These are phyloP conservation scores for Leucoagaricus sp. DNA, from an alignment of 1,284 basidiomycete species.

Conservation along the genomic window DNA sequence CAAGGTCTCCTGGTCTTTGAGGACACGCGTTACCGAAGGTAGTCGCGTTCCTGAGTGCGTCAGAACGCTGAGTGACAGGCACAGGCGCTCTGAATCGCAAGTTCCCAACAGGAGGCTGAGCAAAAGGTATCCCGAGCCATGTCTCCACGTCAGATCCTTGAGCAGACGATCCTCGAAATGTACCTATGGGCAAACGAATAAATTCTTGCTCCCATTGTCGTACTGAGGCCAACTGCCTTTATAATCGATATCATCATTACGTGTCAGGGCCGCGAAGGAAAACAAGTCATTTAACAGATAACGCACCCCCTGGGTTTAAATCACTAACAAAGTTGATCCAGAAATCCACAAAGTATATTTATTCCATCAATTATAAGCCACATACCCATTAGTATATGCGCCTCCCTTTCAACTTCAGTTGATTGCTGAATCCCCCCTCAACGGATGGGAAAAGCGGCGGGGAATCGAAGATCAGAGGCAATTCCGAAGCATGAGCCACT, in stretches of 20 bases:
- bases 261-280: no score
- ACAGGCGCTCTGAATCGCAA: no score
- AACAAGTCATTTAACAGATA: background rate
- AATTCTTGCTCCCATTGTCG: constrained; percentile 32
- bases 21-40: no score
- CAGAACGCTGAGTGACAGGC: no score
- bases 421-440: constrained; percentile 47
- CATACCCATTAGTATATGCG: constrained; percentile 46
- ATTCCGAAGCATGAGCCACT: constrained; percentile 56
- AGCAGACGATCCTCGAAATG: no score
- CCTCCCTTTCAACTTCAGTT: constrained; percentile 55
- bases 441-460: constrained; percentile 39
- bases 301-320: constrained; percentile 51
- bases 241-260: no score
- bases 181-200: no score
- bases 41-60: no score
- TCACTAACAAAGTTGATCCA: constrained; percentile 57
- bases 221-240: constrained; percentile 48
- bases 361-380: background rate
- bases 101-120: no score
- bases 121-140: no score
- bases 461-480: constrained; percentile 49
- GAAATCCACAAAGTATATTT: constrained; percentile 24
- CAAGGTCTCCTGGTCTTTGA: no score
- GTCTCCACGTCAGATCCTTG: no score